Evolutionary conservation across 129 eudicot species (phyloP).

Genomic region (Artemisia tridentata): DNA sequence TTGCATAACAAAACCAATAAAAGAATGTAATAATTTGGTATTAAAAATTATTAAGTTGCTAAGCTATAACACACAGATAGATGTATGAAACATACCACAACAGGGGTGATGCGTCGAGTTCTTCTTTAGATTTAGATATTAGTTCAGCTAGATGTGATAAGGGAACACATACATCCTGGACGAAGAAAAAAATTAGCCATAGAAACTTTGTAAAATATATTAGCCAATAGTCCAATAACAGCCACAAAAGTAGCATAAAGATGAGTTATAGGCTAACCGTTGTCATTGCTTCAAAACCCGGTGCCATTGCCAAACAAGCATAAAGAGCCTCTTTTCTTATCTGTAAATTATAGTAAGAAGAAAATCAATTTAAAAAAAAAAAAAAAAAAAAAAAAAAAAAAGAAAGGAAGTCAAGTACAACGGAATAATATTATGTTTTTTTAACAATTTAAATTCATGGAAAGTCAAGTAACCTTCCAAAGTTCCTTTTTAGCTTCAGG

Average conservation of each 20-base stretch:
- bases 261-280: constrained; percentile 48
- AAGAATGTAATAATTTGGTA: too few relatives aligned
- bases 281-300: constrained; percentile 83
- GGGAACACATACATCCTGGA: constrained; percentile 96
- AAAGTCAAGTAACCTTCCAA: constrained; percentile 67
- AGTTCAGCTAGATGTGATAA: constrained; percentile 77
- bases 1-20: too few relatives aligned
- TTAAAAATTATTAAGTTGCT: too few relatives aligned
- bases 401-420: background rate
- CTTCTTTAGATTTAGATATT: constrained; percentile 71
- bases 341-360: constrained; percentile 34
- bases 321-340: constrained; percentile 99
- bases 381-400: background rate
- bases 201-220: background rate
- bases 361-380: too few relatives aligned
- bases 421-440: too few relatives aligned
- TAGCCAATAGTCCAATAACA: background rate
- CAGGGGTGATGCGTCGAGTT: constrained; percentile 67
- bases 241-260: background rate
- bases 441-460: background rate
- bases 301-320: constrained; percentile 97
- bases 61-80: background rate
- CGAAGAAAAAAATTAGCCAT: background rate
- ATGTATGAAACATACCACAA: constrained; percentile 50
- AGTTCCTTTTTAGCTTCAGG: constrained; percentile 91